Conservation (phyloP, 345 rosid genomes). For the Luvunga scandens region DNA sequence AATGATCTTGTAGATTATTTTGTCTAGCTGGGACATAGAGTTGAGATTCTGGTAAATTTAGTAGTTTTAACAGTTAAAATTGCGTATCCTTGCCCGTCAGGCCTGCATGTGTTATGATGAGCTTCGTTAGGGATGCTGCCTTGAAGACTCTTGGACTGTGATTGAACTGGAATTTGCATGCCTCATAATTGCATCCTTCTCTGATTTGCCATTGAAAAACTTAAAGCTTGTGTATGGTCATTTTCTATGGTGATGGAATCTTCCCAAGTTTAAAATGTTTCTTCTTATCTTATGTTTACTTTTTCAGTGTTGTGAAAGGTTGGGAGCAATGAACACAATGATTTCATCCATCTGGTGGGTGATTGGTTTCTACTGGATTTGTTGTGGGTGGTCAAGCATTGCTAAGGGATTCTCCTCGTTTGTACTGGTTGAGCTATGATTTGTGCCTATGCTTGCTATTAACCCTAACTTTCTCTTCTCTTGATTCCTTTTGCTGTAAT, state of each 20-base stretch:
- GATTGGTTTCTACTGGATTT: conserved; percentile 51
- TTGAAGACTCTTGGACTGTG: background rate
- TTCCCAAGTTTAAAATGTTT: background rate
- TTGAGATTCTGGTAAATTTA: background rate
- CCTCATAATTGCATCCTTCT: no score
- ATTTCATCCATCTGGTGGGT: conserved; percentile 49
- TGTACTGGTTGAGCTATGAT: conserved; percentile 38
- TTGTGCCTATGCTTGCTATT: background rate
- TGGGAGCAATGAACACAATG: conserved; percentile 42
- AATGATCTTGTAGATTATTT: background rate
- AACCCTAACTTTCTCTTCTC: background rate
- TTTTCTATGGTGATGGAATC: background rate
- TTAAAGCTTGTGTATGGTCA: background rate
- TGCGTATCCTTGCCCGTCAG: background rate
- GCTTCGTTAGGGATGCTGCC: background rate
- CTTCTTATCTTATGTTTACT: background rate
- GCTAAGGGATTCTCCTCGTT: conserved; percentile 37
- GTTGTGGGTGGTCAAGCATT: conserved; percentile 40
- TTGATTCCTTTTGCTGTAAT: background rate
- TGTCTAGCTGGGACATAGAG: background rate
- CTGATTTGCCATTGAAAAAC: background rate
- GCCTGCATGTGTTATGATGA: background rate
- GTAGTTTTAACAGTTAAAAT: background rate
- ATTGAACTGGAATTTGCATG: no score
- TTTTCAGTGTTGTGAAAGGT: conserved; percentile 33